phyloP scores from a whole-genome alignment of 75 land plant species.

The Pinus tabuliformis region DNA sequence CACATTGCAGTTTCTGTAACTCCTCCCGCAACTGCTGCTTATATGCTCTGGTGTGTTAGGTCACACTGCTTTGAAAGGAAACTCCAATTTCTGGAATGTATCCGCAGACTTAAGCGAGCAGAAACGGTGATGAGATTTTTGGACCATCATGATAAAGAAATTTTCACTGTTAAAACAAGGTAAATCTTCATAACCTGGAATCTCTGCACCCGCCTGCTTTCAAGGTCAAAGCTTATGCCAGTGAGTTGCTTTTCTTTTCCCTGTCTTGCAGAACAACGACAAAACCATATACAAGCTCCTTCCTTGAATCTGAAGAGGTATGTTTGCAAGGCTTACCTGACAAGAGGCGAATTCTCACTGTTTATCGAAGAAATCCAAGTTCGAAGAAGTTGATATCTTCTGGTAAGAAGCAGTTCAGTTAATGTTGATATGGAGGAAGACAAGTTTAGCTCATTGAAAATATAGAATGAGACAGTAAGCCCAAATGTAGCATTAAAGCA shows the following conservation, averaged over 20 bases:
- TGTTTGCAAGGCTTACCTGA: not conserved
- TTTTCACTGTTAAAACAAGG: slow-evolving; percentile 57
- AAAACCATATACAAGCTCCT: not conserved
- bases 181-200: not conserved
- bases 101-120: slow-evolving; percentile 23
- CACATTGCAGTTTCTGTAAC: slow-evolving; percentile 55
- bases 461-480: not conserved
- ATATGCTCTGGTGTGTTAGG: slow-evolving; percentile 29
- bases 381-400: slow-evolving; percentile 1
- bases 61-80: slow-evolving; percentile 15
- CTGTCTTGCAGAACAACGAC: not conserved
- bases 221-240: slow-evolving; percentile 3
- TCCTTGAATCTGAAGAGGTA: not conserved
- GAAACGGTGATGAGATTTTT: slow-evolving; percentile 31
- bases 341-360: not conserved
- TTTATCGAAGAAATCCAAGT: not conserved
- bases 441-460: not conserved
- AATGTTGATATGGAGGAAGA: not conserved
- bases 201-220: not conserved
- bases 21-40: slow-evolving; percentile 39
- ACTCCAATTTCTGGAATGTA: slow-evolving; percentile 30
- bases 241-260: not conserved
- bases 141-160: slow-evolving; percentile 34
- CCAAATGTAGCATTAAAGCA: not conserved
- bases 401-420: not conserved